Evolutionary conservation across 768 basidiomycete genomes (phyloP), one percentile per base, ranked within the genome.

Genomic region (Lepiota brunneoincarnata): DNA sequence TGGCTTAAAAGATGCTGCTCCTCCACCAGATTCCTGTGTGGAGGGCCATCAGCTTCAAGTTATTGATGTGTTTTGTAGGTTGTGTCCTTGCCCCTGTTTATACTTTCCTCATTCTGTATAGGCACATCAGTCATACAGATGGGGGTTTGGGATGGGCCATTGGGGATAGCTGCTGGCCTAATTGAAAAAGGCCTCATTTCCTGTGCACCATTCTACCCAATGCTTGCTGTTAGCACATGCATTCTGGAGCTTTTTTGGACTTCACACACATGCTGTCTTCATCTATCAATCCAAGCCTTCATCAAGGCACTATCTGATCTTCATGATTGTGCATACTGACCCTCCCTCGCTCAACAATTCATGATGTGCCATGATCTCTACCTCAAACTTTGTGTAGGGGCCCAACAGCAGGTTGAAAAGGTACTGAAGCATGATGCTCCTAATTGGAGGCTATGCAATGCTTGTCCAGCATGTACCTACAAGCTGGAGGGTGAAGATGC

Each of bases 221-320:
- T 50, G 1, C 26, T 59, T 12, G 63, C 62, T 6, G 54, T 70
- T 20, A 56, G 64, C 2, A 56, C 59, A 1, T 48, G 55, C 2
- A 45, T 62, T 3, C 54, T 71, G 2, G 62, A 69, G 34, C 41
- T 66, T 1, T 71, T 54, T 43, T 59, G 59, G 12, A 48, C 20
- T 3, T 36, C 36, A 10, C 59, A 57, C 44, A 59, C 63, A 1
- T 49, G 58, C 7, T 68, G 61, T 36, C 68, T 68, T 17, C 61
- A 59, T 20, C 59, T 72, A 2, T 48, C 64, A 0, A 58, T 65
- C 10, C 57, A 72, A 43, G 56, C 65, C 6, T 68, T 69, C 40
- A 46, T 64, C 18, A 69, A 68, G 43, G 50, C 51, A 1, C 54
- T 73, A 0, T 69, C 65, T 26, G 66, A 72, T 47, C 23, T 70